These are phyloP conservation scores for Isabelozyma pseudorhagii DNA, from an alignment of 805 yeast species.

Conservation along the genomic window DNA sequence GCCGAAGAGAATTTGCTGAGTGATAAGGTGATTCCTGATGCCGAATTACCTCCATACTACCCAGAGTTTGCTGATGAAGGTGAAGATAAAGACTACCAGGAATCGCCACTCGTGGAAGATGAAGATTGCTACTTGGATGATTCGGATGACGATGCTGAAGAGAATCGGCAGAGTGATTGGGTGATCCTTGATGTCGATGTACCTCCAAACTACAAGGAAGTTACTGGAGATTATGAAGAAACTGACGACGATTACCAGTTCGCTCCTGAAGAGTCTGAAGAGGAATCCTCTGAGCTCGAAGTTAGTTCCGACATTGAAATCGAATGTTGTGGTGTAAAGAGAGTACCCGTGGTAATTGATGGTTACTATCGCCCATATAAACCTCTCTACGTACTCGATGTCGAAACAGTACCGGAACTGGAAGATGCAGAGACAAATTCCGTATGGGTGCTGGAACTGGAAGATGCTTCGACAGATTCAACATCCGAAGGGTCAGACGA, in stretches of 20 bases:
- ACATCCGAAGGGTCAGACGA: neutral
- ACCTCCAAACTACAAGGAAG: neutral
- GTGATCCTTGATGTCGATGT: neutral
- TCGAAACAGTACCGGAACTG: neutral
- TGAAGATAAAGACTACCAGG: conserved; percentile 2
- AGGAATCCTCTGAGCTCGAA: neutral
- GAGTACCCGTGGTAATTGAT: neutral
- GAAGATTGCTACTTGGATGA: neutral
- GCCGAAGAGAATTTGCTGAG: neutral
- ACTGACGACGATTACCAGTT: neutral
- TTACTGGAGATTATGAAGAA: neutral
- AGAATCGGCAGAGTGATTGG: neutral
- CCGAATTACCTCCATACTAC: neutral
- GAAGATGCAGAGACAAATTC: neutral
- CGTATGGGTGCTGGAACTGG: neutral
- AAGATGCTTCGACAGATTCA: neutral
- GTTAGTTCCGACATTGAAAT: neutral
- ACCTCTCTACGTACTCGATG: neutral
- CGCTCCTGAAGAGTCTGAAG: neutral
- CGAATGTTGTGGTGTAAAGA: neutral
- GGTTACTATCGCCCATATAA: neutral
- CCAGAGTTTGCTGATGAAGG: neutral
- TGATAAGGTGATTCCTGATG: neutral
- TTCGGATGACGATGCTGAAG: neutral
- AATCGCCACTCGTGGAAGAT: neutral